Base-by-base conservation (phyloP, 2,329 filamentous ascomycete genomes). In the Exophiala xenobiotica region DNA sequence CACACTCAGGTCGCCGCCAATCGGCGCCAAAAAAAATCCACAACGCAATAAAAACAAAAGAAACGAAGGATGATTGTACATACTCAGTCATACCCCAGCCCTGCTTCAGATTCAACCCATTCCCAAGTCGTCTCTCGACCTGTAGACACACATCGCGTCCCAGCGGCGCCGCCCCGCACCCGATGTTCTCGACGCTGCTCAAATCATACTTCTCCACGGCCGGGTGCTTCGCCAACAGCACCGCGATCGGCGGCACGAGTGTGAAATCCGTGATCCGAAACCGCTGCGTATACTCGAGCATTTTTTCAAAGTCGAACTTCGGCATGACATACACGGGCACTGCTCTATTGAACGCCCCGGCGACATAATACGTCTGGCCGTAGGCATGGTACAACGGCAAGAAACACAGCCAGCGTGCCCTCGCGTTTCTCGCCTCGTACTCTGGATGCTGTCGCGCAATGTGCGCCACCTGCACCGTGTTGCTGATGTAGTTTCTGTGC, bases 61-160 rank as follows among this genome's bases (percentile, higher is more conserved):
- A n/a, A n/a, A n/a, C n/a, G n/a, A n/a, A 3, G 26, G 12, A 8
- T 19, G 7, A 4, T 26, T 7, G 22, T 2, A 79, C 71, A 66
- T 63, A 74, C 69, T 93, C 89, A 1, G 89, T 93, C 89, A 95
- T 92, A 4, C 90, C 90, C 86, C 88, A 95, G 3, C 88, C 89
- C 68, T 92, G 88, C 64, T 77, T 79, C 22, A 84, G 64, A 59
- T 78, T 78, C 19, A 82, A 68, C 18, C 68, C 63, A 11, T 74
- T 71, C 1, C 58, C 64, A 74, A 82, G 83, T 50, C 83, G 63
- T 51, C 71, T 76, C 64, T 86, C 77, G 7, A 82, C 78, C 58
- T 85, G 81, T 8, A 75, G 72, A 49, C 72, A 74, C 3, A 82
- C 71, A 54, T 86, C 80, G n/a, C 64, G 64, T 9, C 74, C 71